Evolutionary conservation across 2,329 filamentous ascomycete genomes (phyloP).

Genomic region (Myriosclerotinia curreyana): DNA sequence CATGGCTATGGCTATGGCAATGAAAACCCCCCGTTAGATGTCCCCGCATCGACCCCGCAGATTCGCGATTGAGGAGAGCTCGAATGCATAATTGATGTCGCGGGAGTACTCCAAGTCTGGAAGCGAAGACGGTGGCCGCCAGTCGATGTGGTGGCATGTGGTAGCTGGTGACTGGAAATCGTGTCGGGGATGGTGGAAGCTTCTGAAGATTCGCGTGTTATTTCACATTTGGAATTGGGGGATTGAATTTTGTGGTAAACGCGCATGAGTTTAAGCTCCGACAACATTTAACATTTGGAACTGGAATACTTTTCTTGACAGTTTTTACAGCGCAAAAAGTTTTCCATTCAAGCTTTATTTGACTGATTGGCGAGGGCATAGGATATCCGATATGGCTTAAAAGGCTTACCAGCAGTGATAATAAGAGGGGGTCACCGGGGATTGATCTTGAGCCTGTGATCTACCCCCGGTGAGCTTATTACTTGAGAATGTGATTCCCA

Average conservation of each 20-base stretch:
- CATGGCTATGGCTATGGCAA: too few relatives aligned
- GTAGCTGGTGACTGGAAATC: not conserved
- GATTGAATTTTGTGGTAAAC: not conserved
- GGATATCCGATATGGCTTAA: not conserved
- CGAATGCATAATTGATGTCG: not conserved
- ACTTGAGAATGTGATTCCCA: not conserved
- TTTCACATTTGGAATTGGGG: too few relatives aligned
- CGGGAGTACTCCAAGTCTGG: not conserved
- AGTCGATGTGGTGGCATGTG: not conserved
- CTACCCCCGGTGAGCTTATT: not conserved
- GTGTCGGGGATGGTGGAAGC: not conserved
- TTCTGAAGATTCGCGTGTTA: not conserved
- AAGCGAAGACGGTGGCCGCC: not conserved
- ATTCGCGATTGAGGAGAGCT: too few relatives aligned
- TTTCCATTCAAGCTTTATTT: not conserved
- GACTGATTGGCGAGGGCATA: not conserved
- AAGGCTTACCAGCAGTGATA: too few relatives aligned
- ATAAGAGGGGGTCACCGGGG: not conserved
- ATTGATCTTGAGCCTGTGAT: not conserved
- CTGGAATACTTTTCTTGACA: not conserved
- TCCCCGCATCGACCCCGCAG: constrained; percentile 1
- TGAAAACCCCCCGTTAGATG: too few relatives aligned
- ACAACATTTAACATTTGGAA: too few relatives aligned
- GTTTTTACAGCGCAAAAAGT: not conserved
- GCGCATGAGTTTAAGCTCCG: not conserved